Percentiles rank a stretch among this genome's conserved stretches.
These are phyloP conservation scores for Exserohilum rostratum DNA, from an alignment of 2,329 filamentous ascomycete genomes.

Conservation along the genomic window DNA sequence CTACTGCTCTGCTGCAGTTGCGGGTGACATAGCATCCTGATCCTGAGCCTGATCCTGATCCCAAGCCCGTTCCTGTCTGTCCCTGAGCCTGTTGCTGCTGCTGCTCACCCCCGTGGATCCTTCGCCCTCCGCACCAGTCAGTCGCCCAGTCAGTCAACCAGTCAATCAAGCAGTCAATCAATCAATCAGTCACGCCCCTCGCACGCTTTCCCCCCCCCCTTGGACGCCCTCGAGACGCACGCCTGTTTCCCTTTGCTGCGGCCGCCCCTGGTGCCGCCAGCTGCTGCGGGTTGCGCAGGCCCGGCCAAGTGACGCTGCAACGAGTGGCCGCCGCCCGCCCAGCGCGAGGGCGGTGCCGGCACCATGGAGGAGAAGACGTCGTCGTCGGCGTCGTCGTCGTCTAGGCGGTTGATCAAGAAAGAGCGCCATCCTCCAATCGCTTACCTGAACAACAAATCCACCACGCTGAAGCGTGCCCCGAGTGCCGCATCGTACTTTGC, in stretches of 20 bases:
- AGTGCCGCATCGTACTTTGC: slow-evolving; percentile 28
- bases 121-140: not conserved
- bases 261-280: slow-evolving; percentile 1
- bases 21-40: no score
- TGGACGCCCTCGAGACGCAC: slow-evolving; percentile 2
- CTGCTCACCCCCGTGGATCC: no score
- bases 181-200: no score
- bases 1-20: no score
- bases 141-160: no score
- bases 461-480: slow-evolving; percentile 27
- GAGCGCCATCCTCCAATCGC: slow-evolving; percentile 26
- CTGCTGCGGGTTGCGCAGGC: slow-evolving; percentile 4
- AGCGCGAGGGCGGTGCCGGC: slow-evolving; percentile 1
- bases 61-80: not conserved
- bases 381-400: slow-evolving; percentile 11
- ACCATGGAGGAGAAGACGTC: slow-evolving; percentile 27
- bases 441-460: slow-evolving; percentile 23
- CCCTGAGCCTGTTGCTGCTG: not conserved
- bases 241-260: not conserved
- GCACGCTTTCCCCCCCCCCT: not conserved
- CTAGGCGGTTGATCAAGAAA: slow-evolving; percentile 25
- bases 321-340: slow-evolving; percentile 7
- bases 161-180: no score
- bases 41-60: not conserved
- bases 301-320: slow-evolving; percentile 3